Evolutionary conservation across 169 alveolate genomes (phyloP), one percentile per base, ranked within the genome.

Genomic region (Cryptosporidium ubiquitum): DNA sequence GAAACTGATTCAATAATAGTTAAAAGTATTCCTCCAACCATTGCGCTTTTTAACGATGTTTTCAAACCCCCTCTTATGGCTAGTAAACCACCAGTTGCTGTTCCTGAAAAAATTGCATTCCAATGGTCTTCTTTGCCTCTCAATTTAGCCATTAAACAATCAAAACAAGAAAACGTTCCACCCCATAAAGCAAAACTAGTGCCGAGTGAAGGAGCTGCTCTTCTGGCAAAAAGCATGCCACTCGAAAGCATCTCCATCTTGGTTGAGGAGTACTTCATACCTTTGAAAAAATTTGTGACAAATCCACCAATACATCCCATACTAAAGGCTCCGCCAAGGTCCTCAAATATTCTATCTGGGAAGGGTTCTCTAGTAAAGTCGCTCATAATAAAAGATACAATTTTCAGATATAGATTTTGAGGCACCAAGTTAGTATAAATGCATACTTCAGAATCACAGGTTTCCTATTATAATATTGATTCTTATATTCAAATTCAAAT

Each of bases 141-240:
- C 47, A 95, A 61, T 91, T 94, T 94, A 75, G 95, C 97, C 86
- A 97, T 92, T 18, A 97, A 91, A 84, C 99, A 97, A 93, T 97
- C 99, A 84, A 93, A 96, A 35, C 98, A 91, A 69, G 98, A 95
- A 91, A 97, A 97, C 55, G 97, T 94, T 40, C 99, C 99, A 14
- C 99, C 99, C 99, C 99, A 97, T 86, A 97, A 96, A 60, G 99
- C 99, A 86, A 97, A 97, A 84, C 95, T 95, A 1, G 97, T 98
- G 37, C 99, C 99, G 14, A 97, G 95, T 60, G 96, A 94, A 7
- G 99, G 99, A 16, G 99, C 97, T 35, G 97, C 89, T 57, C 94
- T 91, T 68, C 97, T 95, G 12, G 97, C 98, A 91, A 96, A 95
- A 70, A 94, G 95, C 79, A 97, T 85, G n/a, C 98, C 99, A 40